Conservation (phyloP, 1,284 basidiomycete genomes). For the Violaceomyces palustris region DNA sequence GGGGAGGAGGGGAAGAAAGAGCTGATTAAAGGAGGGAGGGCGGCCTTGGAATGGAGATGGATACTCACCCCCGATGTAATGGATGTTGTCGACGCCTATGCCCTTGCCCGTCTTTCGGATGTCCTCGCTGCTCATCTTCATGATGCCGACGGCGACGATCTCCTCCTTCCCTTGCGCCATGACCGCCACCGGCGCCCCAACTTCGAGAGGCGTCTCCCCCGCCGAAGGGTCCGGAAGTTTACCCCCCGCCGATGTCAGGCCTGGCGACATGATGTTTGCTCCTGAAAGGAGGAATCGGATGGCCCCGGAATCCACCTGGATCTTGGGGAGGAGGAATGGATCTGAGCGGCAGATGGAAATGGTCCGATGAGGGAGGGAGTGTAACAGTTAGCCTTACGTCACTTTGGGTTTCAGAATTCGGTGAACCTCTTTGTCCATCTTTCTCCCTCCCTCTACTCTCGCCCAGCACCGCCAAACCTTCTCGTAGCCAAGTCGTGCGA, state of each 20-base stretch:
- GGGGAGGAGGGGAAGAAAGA: background rate
- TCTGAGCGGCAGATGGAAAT: conserved; percentile 54
- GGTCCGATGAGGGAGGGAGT: background rate
- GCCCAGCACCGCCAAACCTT: too few species aligned
- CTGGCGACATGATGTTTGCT: conserved; percentile 64
- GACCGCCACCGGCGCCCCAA: conserved; percentile 74
- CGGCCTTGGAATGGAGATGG: background rate
- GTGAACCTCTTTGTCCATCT: too few species aligned
- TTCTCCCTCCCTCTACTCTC: too few species aligned
- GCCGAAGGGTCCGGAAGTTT: conserved; percentile 65
- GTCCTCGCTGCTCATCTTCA: conserved; percentile 78
- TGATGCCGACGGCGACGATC: conserved; percentile 79
- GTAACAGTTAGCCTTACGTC: background rate
- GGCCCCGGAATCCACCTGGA: conserved; percentile 89
- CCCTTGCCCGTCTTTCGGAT: conserved; percentile 85
- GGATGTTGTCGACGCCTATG: conserved; percentile 79
- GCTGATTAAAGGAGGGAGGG: background rate
- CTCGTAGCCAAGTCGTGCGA: too few species aligned
- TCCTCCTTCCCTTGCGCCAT: conserved; percentile 94
- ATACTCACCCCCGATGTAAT: conserved; percentile 79
- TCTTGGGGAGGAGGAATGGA: conserved; percentile 79
- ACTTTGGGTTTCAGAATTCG: background rate
- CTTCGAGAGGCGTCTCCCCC: conserved; percentile 64
- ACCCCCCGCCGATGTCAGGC: conserved; percentile 86
- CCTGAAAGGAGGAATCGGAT: conserved; percentile 88